Conservation (phyloP, 345 rosid species). For the Acer saccharum region DNA sequence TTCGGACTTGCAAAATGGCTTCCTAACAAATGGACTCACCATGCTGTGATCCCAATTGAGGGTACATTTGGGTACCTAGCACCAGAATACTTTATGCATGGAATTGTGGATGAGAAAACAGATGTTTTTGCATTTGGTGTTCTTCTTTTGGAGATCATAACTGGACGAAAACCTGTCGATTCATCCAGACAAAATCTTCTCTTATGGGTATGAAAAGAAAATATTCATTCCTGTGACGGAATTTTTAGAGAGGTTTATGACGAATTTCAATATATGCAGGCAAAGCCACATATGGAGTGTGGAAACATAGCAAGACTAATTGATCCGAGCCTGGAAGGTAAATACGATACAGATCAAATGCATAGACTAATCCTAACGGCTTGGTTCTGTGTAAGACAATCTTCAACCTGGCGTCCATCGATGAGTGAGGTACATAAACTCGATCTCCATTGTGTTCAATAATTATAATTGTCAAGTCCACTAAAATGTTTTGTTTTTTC, state of each 20-base stretch:
- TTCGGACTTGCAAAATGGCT: conserved; percentile 97
- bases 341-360: conserved; percentile 66
- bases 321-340: conserved; percentile 65
- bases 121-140: conserved; percentile 90
- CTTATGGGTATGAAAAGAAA: conserved; percentile 60
- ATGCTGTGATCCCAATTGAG: conserved; percentile 84
- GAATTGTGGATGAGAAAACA: conserved; percentile 90
- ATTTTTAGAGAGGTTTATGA: background rate
- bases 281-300: conserved; percentile 82
- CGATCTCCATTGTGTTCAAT: no score
- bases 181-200: conserved; percentile 77
- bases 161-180: conserved; percentile 80
- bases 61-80: conserved; percentile 99
- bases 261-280: conserved; percentile 37
- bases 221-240: background rate
- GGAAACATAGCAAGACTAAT: conserved; percentile 58
- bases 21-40: conserved; percentile 93
- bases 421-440: conserved; percentile 69
- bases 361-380: conserved; percentile 64
- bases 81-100: conserved; percentile 95
- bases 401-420: conserved; percentile 73
- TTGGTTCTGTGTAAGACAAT: conserved; percentile 80
- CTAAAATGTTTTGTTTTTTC: background rate
- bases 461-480: background rate
- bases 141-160: conserved; percentile 81